A percentile compares a stretch with the other conserved stretches of the same genome.
Conservation (phyloP, 1,284 basidiomycete genomes). For the Acaromyces ingoldii region DNA sequence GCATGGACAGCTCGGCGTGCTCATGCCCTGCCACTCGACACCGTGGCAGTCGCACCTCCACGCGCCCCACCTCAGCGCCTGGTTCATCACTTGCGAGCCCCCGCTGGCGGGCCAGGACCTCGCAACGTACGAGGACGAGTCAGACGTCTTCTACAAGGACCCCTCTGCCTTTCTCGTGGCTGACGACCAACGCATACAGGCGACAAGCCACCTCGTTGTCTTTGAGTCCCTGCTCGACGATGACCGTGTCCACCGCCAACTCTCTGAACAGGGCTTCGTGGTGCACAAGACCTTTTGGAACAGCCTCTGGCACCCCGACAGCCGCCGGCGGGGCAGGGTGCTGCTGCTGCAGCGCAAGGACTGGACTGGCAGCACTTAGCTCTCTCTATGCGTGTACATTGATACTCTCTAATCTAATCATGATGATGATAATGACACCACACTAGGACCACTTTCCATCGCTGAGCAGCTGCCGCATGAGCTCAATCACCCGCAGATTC, state of each 20-base stretch:
- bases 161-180: constrained; percentile 53
- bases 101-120: constrained; percentile 45
- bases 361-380: too few species aligned
- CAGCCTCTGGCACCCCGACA: constrained; percentile 73
- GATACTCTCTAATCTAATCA: neutral
- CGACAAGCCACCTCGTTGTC: constrained; percentile 61
- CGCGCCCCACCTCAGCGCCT: constrained; percentile 53
- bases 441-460: constrained; percentile 7
- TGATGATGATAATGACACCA: too few species aligned
- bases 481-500: constrained; percentile 41
- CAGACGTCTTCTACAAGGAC: constrained; percentile 71
- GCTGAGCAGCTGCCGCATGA: constrained; percentile 33
- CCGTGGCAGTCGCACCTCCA: constrained; percentile 91
- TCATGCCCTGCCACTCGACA: constrained; percentile 98
- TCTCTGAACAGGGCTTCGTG: constrained; percentile 63
- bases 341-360: constrained; percentile 59
- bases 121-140: constrained; percentile 69
- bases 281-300: constrained; percentile 66
- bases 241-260: constrained; percentile 43
- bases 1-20: constrained; percentile 64
- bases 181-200: neutral
- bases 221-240: constrained; percentile 68
- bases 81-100: constrained; percentile 87
- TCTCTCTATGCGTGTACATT: too few species aligned
- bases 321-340: constrained; percentile 67